Conservation (phyloP, 140 eudicot species). For the Oenanthe javanica region DNA sequence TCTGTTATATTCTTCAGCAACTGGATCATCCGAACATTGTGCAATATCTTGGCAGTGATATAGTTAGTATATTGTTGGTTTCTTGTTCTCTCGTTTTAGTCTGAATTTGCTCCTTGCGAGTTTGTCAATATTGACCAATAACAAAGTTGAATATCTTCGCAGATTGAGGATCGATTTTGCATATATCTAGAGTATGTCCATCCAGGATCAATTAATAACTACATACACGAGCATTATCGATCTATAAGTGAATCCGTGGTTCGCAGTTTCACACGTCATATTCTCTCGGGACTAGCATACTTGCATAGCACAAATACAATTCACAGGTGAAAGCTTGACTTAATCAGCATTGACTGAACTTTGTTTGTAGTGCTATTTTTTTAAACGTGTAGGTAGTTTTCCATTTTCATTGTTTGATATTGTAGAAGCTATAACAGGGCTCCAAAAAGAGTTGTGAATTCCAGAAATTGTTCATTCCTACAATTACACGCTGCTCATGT, state of each 20-base stretch:
- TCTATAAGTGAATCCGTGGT: conserved; percentile 82
- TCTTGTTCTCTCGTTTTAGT: neutral
- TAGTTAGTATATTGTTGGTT: conserved; percentile 39
- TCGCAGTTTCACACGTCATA: conserved; percentile 87
- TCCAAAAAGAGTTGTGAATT: neutral
- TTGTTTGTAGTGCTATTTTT: neutral
- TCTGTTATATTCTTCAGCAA: conserved; percentile 38
- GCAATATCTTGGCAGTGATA: conserved; percentile 78
- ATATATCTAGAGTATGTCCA: conserved; percentile 88
- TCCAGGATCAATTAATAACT: conserved; percentile 79
- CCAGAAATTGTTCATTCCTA: neutral
- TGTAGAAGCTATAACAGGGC: neutral
- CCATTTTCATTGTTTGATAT: neutral
- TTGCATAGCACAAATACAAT: conserved; percentile 79
- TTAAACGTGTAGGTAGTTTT: neutral
- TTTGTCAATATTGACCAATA: neutral
- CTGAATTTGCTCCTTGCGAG: neutral
- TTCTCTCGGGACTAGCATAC: conserved; percentile 81
- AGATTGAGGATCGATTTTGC: conserved; percentile 79
- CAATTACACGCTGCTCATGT: neutral
- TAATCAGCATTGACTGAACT: conserved; percentile 5
- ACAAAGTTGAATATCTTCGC: conserved; percentile 11
- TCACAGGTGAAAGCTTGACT: conserved; percentile 53
- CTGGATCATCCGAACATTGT: conserved; percentile 88
- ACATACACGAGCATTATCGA: conserved; percentile 60